Evolutionary conservation across 805 yeast genomes (phyloP), one percentile per base, ranked within the genome.

Genomic region (Phaffomyces antillensis): DNA sequence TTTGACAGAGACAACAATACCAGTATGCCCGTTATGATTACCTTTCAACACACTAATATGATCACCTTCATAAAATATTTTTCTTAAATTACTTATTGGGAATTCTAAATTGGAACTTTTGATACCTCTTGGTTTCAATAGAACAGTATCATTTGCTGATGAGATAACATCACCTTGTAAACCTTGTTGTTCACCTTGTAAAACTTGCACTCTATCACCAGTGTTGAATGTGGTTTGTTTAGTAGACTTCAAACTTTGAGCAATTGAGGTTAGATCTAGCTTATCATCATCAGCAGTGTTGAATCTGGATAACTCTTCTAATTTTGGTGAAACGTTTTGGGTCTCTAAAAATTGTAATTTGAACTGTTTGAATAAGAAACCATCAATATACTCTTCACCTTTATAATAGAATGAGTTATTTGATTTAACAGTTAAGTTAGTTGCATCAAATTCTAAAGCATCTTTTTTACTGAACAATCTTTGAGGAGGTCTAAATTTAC

Each of bases 11-110:
- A 93, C 89, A 41, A 93, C 96, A 68, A 93, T 75, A 68, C 99
- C 99, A 32, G 96, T 88, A 59, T 90, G 96, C 58, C 91, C 96
- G 43, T 80, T 72, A 63, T 87, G 95, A 59, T 86, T 88, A 61
- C 99, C 99, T 59, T 82, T 86, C 34, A 86, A 76, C 30, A 91
- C 93, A 46, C 95, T 82, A 20, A 93, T 96, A 63, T 93, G 97
- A 63, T 91, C 98, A 73, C 99, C 99, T 36, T 87, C 80, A 43
- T 75, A 67, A 65, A 91, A 91, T 44, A 86, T 79, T 62, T 93
- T 93, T 61, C 97, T 79, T 58, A 93, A 71, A 50, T 87, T 82
- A 37, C 77, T 74, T 4, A 83, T 76, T 31, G 97, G 96, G 41
- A 90, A 83, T 48, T 93, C 95, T 52, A 90, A 73, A 54, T 73